These are phyloP conservation scores for Fomitiporia mediterranea DNA, from an alignment of 1,284 basidiomycete genomes.

Conservation along the genomic window DNA sequence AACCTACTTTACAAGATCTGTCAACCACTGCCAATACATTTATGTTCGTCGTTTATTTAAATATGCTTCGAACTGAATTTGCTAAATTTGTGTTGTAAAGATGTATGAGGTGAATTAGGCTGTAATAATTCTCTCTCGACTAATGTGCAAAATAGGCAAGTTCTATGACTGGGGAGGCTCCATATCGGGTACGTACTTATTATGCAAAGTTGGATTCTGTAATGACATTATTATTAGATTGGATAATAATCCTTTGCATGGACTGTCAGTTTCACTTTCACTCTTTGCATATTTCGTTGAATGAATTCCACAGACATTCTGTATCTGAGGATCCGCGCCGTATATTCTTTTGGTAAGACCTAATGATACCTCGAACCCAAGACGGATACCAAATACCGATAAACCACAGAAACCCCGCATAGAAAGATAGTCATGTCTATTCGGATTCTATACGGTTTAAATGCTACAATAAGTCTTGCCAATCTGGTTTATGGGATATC, in stretches of 20 bases:
- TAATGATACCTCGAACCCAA: neutral
- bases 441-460: neutral
- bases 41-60: too few relatives aligned
- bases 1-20: too few relatives aligned
- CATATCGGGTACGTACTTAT: neutral
- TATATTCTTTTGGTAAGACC: neutral
- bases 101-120: too few relatives aligned
- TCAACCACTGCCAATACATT: too few relatives aligned
- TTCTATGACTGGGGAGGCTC: neutral
- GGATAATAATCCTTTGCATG: neutral
- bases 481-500: neutral
- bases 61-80: too few relatives aligned
- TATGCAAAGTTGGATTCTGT: too few relatives aligned
- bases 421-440: neutral
- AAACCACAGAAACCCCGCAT: neutral
- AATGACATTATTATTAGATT: neutral
- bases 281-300: too few relatives aligned
- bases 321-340: neutral
- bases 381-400: neutral
- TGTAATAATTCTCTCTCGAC: too few relatives aligned
- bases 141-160: too few relatives aligned
- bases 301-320: too few relatives aligned
- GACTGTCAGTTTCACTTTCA: neutral
- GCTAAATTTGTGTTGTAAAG: too few relatives aligned
- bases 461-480: neutral